Conservation (phyloP, 2,329 filamentous ascomycete genomes). For the Calonectria fujianensis region DNA sequence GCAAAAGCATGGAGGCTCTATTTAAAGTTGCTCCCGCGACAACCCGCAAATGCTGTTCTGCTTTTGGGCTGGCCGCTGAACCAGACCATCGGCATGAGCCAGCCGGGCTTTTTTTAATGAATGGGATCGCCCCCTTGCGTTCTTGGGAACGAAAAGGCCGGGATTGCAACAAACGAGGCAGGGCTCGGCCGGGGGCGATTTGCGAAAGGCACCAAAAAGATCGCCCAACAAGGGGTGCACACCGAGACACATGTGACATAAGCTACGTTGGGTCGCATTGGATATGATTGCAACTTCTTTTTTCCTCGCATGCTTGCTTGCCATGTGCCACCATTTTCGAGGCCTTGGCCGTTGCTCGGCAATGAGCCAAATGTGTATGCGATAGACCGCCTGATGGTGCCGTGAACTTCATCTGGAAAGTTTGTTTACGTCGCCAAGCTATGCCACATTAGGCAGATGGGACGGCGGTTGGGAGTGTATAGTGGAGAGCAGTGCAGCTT, state of each 20-base stretch:
- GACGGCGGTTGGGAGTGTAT: background rate
- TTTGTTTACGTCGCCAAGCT: background rate
- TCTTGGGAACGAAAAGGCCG: background rate
- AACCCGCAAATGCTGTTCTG: background rate
- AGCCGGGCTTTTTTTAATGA: background rate
- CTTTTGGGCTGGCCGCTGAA: background rate
- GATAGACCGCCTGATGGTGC: background rate
- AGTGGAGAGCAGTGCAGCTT: background rate
- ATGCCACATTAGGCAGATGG: slow-evolving; percentile 5
- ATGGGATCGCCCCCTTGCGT: background rate
- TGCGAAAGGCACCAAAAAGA: background rate
- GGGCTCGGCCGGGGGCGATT: background rate
- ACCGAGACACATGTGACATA: background rate
- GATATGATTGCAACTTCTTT: background rate
- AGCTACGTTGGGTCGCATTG: background rate
- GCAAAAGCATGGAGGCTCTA: background rate
- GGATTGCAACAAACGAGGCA: background rate
- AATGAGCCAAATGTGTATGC: background rate
- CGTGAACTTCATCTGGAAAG: background rate
- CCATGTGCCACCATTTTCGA: slow-evolving; percentile 1
- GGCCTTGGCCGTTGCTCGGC: background rate
- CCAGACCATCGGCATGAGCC: background rate
- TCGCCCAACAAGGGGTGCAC: background rate
- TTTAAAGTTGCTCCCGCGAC: slow-evolving; percentile 1
- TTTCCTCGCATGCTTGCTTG: background rate